Base-by-base conservation (phyloP, 495 filamentous ascomycete genomes). In the Chlorociboria aeruginascens region DNA sequence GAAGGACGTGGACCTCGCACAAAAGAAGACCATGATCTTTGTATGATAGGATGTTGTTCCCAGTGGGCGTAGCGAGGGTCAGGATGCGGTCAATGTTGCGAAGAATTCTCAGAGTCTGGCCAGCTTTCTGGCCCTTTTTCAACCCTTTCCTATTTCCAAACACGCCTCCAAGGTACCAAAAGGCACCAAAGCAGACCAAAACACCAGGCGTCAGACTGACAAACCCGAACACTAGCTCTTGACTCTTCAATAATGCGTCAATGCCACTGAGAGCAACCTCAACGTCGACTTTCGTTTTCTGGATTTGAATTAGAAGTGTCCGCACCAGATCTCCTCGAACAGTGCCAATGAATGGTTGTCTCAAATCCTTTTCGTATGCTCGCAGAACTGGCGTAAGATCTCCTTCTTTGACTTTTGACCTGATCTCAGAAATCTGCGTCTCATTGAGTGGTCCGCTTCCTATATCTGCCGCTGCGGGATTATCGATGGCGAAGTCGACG, bases 261-360 rank as follows among this genome's bases (percentile, higher is more conserved):
- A 98, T 97, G 11, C 92, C 92, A 46, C 85, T 83, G 61, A 97
- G 85, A 12, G 92, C 92, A 47, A 98, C 81, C 63, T 98, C 92
- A 8, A 97, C 83, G 55, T 98, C 92, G 28, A 98, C 92, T 68
- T 97, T 98, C 0, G 92, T 97, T 70, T 97, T 98, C 60, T 98
- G 92, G 39, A 98, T 79, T 60, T 98, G 92, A 39, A 98, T 95
- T 30, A 98, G 72, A 42, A 98, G 74, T 17, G 92, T 83, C 42
- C 92, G 79, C 40, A 96, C 69, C n/a, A 98, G 67, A 59, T 95
- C 89, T 14, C 92, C 92, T 37, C 71, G 71, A 12, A 97, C 59
- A 1, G 87, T 83, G 7, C 88, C 88, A 30, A 76, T 66, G 35
- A 98, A 79, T 16, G 92, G 92, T 32, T 66, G 76, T 20, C 82